phyloP scores from a whole-genome alignment of 2,329 filamentous ascomycete species.

The Ambrosiella cleistominuta region DNA sequence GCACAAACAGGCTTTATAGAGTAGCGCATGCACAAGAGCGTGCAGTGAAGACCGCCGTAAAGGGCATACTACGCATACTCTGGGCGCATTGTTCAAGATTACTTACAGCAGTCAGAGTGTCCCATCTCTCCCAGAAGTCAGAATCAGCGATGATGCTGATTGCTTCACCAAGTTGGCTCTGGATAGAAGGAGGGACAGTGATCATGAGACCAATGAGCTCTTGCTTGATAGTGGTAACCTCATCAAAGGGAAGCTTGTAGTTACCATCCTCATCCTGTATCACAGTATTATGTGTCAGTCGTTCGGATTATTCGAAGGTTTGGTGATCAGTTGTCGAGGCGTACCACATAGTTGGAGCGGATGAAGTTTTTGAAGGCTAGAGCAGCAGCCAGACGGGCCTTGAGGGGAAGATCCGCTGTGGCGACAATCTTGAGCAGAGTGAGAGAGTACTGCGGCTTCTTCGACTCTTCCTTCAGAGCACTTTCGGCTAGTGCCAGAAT shows the following conservation, averaged over 20 bases:
- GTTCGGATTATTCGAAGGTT: not conserved
- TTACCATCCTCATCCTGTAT: slow-evolving; percentile 70
- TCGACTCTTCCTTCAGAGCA: slow-evolving; percentile 60
- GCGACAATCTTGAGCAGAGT: slow-evolving; percentile 80
- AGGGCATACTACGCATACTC: too few species aligned
- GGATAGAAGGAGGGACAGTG: slow-evolving; percentile 67
- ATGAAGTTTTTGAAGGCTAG: slow-evolving; percentile 99
- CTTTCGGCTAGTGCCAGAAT: slow-evolving; percentile 48
- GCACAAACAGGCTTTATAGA: not conserved
- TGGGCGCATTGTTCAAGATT: not conserved
- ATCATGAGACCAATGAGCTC: slow-evolving; percentile 97
- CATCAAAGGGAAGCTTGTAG: slow-evolving; percentile 68
- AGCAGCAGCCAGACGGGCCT: slow-evolving; percentile 71
- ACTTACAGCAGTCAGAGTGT: slow-evolving; percentile 52
- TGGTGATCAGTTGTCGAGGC: slow-evolving; percentile 18
- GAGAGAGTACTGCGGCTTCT: slow-evolving; percentile 74
- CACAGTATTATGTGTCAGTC: not conserved
- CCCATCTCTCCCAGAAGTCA: slow-evolving; percentile 92
- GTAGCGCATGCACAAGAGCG: too few species aligned
- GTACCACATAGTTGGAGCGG: slow-evolving; percentile 72
- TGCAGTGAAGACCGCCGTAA: too few species aligned
- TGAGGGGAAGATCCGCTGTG: slow-evolving; percentile 50
- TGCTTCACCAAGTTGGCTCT: slow-evolving; percentile 86
- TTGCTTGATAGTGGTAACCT: slow-evolving; percentile 80
- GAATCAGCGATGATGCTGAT: slow-evolving; percentile 96